Percentiles rank a stretch among this genome's conserved stretches.
phyloP scores from a whole-genome alignment of 495 filamentous ascomycete genomes.

The Achaetomiella virescens region DNA sequence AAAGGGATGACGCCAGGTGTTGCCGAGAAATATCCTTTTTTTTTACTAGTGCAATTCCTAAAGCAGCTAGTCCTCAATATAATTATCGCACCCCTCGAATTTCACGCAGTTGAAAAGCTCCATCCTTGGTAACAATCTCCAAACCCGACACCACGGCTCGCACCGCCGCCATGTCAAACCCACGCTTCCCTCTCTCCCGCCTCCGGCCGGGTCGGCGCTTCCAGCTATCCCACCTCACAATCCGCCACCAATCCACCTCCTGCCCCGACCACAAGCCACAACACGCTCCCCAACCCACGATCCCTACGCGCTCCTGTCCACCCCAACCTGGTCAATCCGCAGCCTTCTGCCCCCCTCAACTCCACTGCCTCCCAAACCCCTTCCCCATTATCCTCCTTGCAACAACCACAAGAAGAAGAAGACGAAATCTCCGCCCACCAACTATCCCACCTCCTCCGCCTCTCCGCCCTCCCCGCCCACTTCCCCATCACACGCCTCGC shows the following conservation, averaged over 20 bases:
- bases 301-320: conserved; percentile 49
- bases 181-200: conserved; percentile 3
- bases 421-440: conserved; percentile 29
- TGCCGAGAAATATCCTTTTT: not conserved
- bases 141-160: not conserved
- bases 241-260: conserved; percentile 14
- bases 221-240: not conserved
- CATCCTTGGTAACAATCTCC: not conserved
- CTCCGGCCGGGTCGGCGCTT: not conserved
- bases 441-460: conserved; percentile 79
- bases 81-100: not conserved
- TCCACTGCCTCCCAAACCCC: conserved; percentile 31
- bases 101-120: not conserved
- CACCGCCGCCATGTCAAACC: not conserved
- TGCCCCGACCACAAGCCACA: not conserved
- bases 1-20: conserved; percentile 15
- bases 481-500: conserved; percentile 46
- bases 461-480: conserved; percentile 80
- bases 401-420: not conserved
- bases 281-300: conserved; percentile 8
- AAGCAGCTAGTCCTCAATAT: not conserved
- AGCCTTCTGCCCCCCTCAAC: conserved; percentile 58
- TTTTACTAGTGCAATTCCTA: not conserved
- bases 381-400: conserved; percentile 26
- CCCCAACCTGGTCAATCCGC: conserved; percentile 79